Evolutionary conservation across 441 rosid species (phyloP).

Genomic region (Aquilaria agallochum): DNA sequence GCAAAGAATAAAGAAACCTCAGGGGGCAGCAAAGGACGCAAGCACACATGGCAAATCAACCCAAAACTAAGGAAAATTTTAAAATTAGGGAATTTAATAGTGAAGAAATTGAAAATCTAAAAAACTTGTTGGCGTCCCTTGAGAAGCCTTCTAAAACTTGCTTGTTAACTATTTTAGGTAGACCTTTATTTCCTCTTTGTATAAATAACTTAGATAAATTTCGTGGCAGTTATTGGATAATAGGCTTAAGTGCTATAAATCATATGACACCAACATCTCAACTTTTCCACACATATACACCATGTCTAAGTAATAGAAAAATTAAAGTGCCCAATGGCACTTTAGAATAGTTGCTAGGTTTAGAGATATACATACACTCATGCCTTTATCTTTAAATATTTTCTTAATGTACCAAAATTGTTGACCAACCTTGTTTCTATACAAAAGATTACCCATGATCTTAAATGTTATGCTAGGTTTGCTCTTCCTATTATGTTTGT

Average conservation of each 20-base stretch:
- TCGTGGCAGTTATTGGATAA: not conserved
- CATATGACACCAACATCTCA: not conserved
- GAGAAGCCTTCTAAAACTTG: not conserved
- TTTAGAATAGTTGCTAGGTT: not conserved
- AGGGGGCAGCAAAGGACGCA: not conserved
- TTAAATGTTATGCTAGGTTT: not conserved
- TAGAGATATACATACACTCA: not conserved
- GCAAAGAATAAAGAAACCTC: not conserved
- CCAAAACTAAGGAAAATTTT: not conserved
- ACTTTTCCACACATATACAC: not conserved
- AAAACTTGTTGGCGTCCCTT: not conserved
- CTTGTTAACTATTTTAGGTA: not conserved
- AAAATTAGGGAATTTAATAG: not conserved
- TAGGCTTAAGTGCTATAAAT: not conserved
- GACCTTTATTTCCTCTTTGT: not conserved
- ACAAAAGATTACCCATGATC: not conserved
- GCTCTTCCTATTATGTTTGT: not conserved
- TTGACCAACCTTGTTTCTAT: not conserved
- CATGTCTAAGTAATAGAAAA: conserved; percentile 9
- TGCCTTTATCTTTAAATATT: not conserved
- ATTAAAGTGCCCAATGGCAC: not conserved
- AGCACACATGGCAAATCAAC: not conserved
- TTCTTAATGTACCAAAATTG: not conserved
- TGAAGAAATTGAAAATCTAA: not conserved
- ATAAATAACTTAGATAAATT: not conserved